phyloP scores from a whole-genome alignment of 129 eudicot genomes.

The Erigeron canadensis region DNA sequence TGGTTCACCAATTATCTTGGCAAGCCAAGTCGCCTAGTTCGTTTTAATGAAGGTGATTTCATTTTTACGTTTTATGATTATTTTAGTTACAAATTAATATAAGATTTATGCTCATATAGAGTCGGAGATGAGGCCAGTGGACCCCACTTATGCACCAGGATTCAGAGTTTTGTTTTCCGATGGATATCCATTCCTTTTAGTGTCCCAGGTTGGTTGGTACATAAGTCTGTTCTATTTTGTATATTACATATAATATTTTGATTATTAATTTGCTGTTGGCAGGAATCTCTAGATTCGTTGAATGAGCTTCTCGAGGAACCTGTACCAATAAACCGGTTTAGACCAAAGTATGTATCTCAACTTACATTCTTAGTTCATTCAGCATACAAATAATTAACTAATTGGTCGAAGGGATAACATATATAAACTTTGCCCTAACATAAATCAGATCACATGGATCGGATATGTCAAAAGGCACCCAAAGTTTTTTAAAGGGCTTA shows the following conservation, averaged over 20 bases:
- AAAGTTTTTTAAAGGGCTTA: neutral
- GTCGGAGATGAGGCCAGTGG: constrained; percentile 49
- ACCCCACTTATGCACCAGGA: constrained; percentile 52
- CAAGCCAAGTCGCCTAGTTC: constrained; percentile 70
- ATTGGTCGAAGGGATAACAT: neutral
- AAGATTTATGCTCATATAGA: constrained; percentile 31
- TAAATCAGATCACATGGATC: neutral
- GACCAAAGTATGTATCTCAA: constrained; percentile 67
- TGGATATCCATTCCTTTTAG: constrained; percentile 58
- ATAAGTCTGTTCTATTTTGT: neutral
- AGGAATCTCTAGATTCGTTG: constrained; percentile 77
- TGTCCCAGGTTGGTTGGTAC: constrained; percentile 72
- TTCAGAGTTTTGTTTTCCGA: constrained; percentile 59
- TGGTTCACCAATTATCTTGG: constrained; percentile 74
- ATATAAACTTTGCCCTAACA: no score
- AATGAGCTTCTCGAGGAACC: constrained; percentile 67
- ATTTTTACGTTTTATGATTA: neutral
- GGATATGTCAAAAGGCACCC: neutral
- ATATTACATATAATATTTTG: neutral
- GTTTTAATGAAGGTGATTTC: constrained; percentile 64
- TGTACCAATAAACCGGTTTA: constrained; percentile 64
- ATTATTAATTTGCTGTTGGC: constrained; percentile 22
- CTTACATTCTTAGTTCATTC: neutral
- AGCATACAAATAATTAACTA: neutral
- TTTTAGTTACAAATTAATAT: neutral